Evolutionary conservation across 2,329 filamentous ascomycete species (phyloP).

Genomic region (Claviceps spartinae): DNA sequence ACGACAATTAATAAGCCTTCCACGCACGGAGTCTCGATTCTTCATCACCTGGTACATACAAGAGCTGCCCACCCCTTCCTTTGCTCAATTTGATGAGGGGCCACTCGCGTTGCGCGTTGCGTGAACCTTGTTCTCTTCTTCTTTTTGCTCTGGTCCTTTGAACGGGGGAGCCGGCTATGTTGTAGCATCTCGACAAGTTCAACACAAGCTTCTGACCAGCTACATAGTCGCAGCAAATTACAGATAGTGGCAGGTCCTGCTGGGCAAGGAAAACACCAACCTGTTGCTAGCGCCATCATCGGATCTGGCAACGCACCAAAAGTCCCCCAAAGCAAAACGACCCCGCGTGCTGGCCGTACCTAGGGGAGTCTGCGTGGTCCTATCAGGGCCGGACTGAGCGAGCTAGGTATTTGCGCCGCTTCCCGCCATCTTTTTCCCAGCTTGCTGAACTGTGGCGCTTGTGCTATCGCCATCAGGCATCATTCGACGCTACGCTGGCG

Average conservation of each 20-base stretch:
- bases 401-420: too few species aligned
- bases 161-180: not conserved
- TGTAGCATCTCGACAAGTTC: not conserved
- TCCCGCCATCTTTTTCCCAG: too few species aligned
- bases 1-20: not conserved
- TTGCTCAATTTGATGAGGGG: not conserved
- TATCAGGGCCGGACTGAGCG: not conserved
- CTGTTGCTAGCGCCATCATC: not conserved
- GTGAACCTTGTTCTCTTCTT: not conserved
- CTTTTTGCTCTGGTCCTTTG: not conserved
- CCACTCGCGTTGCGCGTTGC: not conserved
- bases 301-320: not conserved
- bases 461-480: not conserved
- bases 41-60: not conserved
- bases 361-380: not conserved
- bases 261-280: not conserved
- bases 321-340: slow-evolving; percentile 1
- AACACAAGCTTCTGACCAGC: not conserved
- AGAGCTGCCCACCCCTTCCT: not conserved
- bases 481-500: not conserved
- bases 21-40: not conserved
- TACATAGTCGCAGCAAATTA: not conserved
- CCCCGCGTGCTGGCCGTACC: slow-evolving; percentile 1
- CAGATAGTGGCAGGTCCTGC: not conserved
- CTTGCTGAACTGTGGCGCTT: not conserved